Percentiles rank a stretch among this genome's conserved stretches.
Conservation (phyloP, 2,329 filamentous ascomycete genomes). For the Diaporthe caulivora region DNA sequence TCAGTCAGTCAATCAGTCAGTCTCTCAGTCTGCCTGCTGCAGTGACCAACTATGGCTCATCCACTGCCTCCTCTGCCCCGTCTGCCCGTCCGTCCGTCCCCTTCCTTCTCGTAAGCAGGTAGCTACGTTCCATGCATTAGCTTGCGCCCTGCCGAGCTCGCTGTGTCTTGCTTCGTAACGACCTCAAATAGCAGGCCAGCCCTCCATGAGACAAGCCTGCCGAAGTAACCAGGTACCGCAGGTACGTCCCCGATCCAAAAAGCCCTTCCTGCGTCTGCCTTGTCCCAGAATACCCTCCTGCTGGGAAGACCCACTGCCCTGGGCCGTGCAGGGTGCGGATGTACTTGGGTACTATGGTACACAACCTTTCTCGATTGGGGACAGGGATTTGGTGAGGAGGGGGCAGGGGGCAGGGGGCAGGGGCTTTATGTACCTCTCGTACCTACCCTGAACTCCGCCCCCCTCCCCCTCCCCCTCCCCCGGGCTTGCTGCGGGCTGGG, state of each 20-base stretch:
- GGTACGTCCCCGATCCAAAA: slow-evolving; percentile 26
- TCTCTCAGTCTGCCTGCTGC: not conserved
- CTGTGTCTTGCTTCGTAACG: slow-evolving; percentile 30
- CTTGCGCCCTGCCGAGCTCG: slow-evolving; percentile 19
- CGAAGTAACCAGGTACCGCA: not conserved
- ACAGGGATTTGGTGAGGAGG: not conserved
- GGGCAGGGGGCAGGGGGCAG: not conserved
- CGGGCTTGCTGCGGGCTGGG: slow-evolving; percentile 6
- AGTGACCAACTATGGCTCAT: slow-evolving; percentile 7
- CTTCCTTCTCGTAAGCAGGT: not conserved
- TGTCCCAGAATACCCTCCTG: slow-evolving; percentile 21
- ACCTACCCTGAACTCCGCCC: slow-evolving; percentile 29
- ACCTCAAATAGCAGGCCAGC: slow-evolving; percentile 28
- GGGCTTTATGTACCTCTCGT: not conserved
- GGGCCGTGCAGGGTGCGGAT: slow-evolving; percentile 31
- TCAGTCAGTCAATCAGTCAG: not conserved
- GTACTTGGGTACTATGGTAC: not conserved
- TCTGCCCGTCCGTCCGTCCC: not conserved
- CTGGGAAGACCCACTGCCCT: slow-evolving; percentile 30
- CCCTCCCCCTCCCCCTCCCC: not conserved
- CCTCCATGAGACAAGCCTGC: slow-evolving; percentile 7
- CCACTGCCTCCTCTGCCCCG: not conserved
- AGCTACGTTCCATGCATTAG: slow-evolving; percentile 39
- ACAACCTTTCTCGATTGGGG: not conserved
- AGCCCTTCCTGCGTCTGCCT: slow-evolving; percentile 21